phyloP scores from a whole-genome alignment of 2,329 filamentous ascomycete genomes.

The Metarhizium anisopliae region DNA sequence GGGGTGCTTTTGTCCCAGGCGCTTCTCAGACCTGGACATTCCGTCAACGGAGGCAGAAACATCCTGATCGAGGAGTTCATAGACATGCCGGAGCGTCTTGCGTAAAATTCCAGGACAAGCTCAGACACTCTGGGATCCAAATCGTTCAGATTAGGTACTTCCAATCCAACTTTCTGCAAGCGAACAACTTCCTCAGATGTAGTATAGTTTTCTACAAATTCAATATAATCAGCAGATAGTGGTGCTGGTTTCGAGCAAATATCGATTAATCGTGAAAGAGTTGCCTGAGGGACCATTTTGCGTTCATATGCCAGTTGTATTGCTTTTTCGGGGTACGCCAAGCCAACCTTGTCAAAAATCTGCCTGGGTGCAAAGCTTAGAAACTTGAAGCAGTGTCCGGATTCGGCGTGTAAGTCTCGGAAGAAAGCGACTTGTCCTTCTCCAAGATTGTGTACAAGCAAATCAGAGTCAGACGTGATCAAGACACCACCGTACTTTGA shows the following conservation, averaged over 20 bases:
- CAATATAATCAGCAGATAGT: constrained; percentile 11
- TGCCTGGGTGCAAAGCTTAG: constrained; percentile 22
- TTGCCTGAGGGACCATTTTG: constrained; percentile 16
- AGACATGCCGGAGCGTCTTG: neutral
- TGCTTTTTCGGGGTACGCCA: constrained; percentile 21
- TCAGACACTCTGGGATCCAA: constrained; percentile 32
- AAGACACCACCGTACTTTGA: constrained; percentile 45
- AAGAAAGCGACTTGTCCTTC: constrained; percentile 60
- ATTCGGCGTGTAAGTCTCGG: constrained; percentile 44
- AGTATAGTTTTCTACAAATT: constrained; percentile 1
- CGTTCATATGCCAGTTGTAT: constrained; percentile 28
- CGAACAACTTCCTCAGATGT: neutral
- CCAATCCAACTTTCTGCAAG: neutral
- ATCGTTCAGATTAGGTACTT: constrained; percentile 5
- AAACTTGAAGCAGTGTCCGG: constrained; percentile 15
- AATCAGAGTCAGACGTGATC: constrained; percentile 80
- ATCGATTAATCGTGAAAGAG: constrained; percentile 20
- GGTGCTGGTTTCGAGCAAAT: constrained; percentile 15
- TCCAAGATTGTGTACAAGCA: constrained; percentile 66
- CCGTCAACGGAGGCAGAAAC: constrained; percentile 57
- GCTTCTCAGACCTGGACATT: constrained; percentile 44
- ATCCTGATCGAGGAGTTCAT: constrained; percentile 27
- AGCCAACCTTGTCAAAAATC: constrained; percentile 33
- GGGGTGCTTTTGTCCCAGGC: constrained; percentile 46
- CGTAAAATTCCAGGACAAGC: constrained; percentile 22